Percentiles rank a stretch among this genome's conserved stretches.
phyloP scores from a whole-genome alignment of 768 basidiomycete genomes.

The Xerocomellus chrysenteron region DNA sequence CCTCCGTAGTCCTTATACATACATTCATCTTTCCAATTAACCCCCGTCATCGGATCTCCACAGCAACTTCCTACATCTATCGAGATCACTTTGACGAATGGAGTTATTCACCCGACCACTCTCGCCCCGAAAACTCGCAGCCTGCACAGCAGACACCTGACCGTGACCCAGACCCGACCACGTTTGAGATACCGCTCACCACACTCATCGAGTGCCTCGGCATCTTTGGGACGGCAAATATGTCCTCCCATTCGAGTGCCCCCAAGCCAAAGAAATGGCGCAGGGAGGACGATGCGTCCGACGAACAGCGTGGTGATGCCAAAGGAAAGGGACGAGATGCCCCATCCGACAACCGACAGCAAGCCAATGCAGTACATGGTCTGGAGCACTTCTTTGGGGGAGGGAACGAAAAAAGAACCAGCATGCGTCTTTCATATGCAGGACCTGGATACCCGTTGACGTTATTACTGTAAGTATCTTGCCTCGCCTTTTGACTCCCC shows the following conservation, averaged over 20 bases:
- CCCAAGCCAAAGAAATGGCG: slow-evolving; percentile 50
- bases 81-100: slow-evolving; percentile 79
- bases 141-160: slow-evolving; percentile 11
- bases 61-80: slow-evolving; percentile 85
- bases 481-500: neutral
- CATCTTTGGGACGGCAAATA: slow-evolving; percentile 80
- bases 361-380: slow-evolving; percentile 6
- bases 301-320: slow-evolving; percentile 37
- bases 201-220: slow-evolving; percentile 89
- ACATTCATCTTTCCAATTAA: neutral
- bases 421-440: slow-evolving; percentile 81
- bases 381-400: slow-evolving; percentile 63
- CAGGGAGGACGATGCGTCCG: slow-evolving; percentile 46
- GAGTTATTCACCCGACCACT: slow-evolving; percentile 50
- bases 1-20: neutral
- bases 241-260: slow-evolving; percentile 29
- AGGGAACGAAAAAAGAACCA: slow-evolving; percentile 62
- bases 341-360: slow-evolving; percentile 19
- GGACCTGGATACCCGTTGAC: slow-evolving; percentile 78
- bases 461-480: slow-evolving; percentile 67
- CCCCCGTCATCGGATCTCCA: neutral
- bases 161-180: slow-evolving; percentile 27
- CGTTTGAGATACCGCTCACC: slow-evolving; percentile 82
- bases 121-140: slow-evolving; percentile 26
- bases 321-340: slow-evolving; percentile 27